phyloP scores from a whole-genome alignment of 352 stramenopile genomes.

The Hyaloperonospora arabidopsidis region DNA sequence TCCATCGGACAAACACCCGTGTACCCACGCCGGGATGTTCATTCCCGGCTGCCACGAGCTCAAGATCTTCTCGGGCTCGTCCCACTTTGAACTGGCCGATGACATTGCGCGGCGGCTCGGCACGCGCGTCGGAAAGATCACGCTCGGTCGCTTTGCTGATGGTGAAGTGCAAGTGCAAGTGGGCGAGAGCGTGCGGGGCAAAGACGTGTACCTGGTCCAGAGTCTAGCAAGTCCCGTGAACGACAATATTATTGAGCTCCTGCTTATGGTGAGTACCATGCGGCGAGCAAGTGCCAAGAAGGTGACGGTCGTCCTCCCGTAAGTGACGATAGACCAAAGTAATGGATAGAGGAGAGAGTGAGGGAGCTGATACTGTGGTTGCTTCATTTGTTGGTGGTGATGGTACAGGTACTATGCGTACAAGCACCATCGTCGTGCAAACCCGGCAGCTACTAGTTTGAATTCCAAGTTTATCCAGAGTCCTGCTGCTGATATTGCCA shows the following conservation, averaged over 20 bases:
- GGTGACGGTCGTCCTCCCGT: slow-evolving; percentile 91
- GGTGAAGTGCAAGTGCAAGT: slow-evolving; percentile 90
- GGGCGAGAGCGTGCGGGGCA: slow-evolving; percentile 87
- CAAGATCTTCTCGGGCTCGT: slow-evolving; percentile 90
- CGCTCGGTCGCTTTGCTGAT: slow-evolving; percentile 86
- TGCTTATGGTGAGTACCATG: slow-evolving; percentile 92
- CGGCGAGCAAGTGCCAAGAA: slow-evolving; percentile 89
- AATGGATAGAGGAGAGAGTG: neutral
- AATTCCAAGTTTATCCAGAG: slow-evolving; percentile 90
- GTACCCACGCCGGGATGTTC: slow-evolving; percentile 87
- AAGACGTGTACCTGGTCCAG: slow-evolving; percentile 93
- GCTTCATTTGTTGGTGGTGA: neutral
- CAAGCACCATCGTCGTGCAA: slow-evolving; percentile 87
- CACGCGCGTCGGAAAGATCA: slow-evolving; percentile 83
- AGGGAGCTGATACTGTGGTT: too few relatives aligned
- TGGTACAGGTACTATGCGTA: slow-evolving; percentile 82
- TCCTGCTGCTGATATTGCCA: slow-evolving; percentile 80
- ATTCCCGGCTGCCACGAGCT: slow-evolving; percentile 89
- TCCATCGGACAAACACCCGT: slow-evolving; percentile 86
- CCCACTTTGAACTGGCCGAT: slow-evolving; percentile 85
- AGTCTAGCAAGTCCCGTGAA: slow-evolving; percentile 88
- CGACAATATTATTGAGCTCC: slow-evolving; percentile 92
- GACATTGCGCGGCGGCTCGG: slow-evolving; percentile 85
- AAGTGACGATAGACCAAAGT: slow-evolving; percentile 17
- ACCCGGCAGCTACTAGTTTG: slow-evolving; percentile 79